phyloP scores from a whole-genome alignment of 306 rosid species.

The Fragaria vesca region DNA sequence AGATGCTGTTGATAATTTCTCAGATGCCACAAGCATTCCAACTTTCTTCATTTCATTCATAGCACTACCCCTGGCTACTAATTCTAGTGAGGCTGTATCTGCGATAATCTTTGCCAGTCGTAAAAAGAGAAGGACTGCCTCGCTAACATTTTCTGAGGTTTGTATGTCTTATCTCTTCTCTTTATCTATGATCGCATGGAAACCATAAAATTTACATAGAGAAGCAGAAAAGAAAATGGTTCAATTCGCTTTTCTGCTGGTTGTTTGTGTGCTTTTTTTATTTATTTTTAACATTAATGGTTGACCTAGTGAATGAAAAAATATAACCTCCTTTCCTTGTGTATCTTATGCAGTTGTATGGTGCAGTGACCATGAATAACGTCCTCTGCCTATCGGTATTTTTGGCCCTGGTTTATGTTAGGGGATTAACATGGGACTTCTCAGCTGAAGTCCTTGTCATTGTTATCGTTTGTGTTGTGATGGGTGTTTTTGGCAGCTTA shows the following conservation, averaged over 20 bases:
- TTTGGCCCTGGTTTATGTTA: constrained; percentile 75
- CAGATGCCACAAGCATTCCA: constrained; percentile 84
- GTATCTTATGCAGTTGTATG: constrained; percentile 67
- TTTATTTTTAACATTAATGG: background rate
- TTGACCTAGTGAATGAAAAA: background rate
- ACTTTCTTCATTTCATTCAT: constrained; percentile 96
- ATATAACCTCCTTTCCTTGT: background rate
- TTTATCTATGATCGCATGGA: background rate
- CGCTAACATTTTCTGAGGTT: constrained; percentile 94
- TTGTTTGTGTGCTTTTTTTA: background rate
- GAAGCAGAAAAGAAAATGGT: background rate
- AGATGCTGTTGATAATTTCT: constrained; percentile 86
- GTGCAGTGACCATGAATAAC: constrained; percentile 92
- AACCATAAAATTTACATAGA: no score
- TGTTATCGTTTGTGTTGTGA: constrained; percentile 63
- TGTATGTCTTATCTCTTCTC: constrained; percentile 21
- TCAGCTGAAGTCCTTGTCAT: constrained; percentile 88
- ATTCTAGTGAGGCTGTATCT: constrained; percentile 85
- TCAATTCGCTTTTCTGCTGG: background rate
- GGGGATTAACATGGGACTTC: constrained; percentile 94
- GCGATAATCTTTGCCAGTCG: constrained; percentile 89
- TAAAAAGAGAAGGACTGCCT: constrained; percentile 68
- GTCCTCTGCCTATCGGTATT: constrained; percentile 88
- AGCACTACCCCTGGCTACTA: constrained; percentile 79
- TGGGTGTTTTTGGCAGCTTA: constrained; percentile 77